phyloP scores from a whole-genome alignment of 164 flowering plant genomes.

The Tetracentron sinense region DNA sequence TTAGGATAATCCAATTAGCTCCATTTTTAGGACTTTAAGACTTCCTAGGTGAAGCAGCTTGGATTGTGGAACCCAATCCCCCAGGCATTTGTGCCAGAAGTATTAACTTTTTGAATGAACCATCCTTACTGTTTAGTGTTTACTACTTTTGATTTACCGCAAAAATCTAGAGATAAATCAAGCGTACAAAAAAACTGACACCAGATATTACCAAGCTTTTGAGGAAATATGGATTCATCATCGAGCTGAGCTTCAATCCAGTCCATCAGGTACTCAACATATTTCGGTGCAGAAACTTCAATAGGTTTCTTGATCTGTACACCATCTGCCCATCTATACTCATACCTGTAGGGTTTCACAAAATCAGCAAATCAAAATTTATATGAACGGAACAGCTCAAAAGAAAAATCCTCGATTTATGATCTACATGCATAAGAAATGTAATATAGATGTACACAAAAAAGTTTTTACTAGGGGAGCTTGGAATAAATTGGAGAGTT shows the following conservation, averaged over 20 bases:
- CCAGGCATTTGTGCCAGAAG: neutral
- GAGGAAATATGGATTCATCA: constrained; percentile 95
- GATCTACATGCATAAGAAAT: neutral
- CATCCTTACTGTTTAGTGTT: too few relatives aligned
- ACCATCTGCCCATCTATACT: constrained; percentile 99
- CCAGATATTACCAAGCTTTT: constrained; percentile 72
- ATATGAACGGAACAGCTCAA: neutral
- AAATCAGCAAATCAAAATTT: constrained; percentile 11
- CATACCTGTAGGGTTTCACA: constrained; percentile 56
- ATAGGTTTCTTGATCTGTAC: constrained; percentile 95
- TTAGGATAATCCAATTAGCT: neutral
- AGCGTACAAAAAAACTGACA: constrained; percentile 2
- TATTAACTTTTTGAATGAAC: neutral
- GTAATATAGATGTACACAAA: too few relatives aligned
- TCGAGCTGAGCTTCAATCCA: constrained; percentile 98
- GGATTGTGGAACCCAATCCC: neutral
- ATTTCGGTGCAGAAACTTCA: constrained; percentile 98
- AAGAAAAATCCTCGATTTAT: neutral
- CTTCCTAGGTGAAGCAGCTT: neutral
- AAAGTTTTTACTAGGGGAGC: neutral
- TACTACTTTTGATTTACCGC: too few relatives aligned
- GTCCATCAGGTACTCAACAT: constrained; percentile 97
- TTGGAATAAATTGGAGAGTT: neutral
- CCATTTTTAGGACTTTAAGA: too few relatives aligned
- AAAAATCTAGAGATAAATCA: neutral